A percentile compares a stretch with the other conserved stretches of the same genome.
Conservation (phyloP, 1,284 basidiomycete species). For the Leccinum subspadiceum region DNA sequence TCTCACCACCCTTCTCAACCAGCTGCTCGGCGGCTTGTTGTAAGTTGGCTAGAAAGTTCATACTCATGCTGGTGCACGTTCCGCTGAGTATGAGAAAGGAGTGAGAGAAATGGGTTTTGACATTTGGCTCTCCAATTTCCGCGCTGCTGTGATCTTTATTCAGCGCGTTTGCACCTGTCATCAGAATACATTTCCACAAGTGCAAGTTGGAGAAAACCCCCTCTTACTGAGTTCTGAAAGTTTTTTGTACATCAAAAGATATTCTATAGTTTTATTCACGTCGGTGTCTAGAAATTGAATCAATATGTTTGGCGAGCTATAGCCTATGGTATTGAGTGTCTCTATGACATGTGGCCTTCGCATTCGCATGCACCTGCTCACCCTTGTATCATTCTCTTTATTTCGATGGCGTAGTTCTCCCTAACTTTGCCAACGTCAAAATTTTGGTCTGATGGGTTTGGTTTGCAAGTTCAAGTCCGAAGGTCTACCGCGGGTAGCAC, state of each 20-base stretch:
- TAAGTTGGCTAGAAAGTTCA: conserved; percentile 1
- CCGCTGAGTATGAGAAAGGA: neutral
- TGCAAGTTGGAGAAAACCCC: neutral
- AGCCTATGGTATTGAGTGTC: neutral
- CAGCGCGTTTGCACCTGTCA: neutral
- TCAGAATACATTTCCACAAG: neutral
- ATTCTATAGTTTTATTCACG: neutral
- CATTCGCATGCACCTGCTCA: neutral
- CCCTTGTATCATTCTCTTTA: neutral
- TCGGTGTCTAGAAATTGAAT: neutral
- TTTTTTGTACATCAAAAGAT: neutral
- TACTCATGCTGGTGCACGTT: neutral
- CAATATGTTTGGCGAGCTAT: neutral
- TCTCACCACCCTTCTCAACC: conserved; percentile 4
- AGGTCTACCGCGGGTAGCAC: neutral
- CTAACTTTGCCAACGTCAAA: neutral
- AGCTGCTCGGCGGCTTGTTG: conserved; percentile 7
- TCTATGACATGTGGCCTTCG: neutral
- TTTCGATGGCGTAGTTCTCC: neutral
- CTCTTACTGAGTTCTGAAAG: neutral
- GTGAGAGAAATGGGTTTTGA: neutral
- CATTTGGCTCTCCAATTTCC: neutral
- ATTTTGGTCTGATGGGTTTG: neutral
- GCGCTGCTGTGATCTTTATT: neutral
- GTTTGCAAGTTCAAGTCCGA: too few species aligned